Evolutionary conservation across 73 alveolate genomes (phyloP), one percentile per base, ranked within the genome.

Genomic region (Paramecium octaurelia): DNA sequence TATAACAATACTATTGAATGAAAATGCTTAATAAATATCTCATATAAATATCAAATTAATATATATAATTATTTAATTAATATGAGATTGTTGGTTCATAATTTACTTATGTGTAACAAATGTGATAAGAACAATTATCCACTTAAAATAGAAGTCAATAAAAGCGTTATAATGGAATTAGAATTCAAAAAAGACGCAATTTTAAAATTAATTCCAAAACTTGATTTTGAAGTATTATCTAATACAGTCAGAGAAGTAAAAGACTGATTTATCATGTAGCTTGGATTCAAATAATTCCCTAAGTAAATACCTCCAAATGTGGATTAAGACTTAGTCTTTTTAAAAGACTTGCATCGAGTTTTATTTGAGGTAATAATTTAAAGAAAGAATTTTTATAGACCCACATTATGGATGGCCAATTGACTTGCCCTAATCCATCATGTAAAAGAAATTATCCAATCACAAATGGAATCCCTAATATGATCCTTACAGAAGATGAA

Each of bases 31-130:
- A 54, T 54, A 18, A n/a, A 35, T 7, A 38, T 38, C 1, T 38
- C 46, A 38, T 38, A 38, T 35, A 35, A 35, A 35, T 35, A 35
- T 35, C 42, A 54, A 54, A 54, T n/a, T 27, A 27, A 18, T 18
- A 64, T 24, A 64, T 31, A 64, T 23, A 64, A 64, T 27, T 12
- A 64, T 64, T 85, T 46, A 86, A 24, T 64, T 54, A 92, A 27
- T 76, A 92, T 92, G 96, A 88, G 95, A 86, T 86, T 92, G 6
- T 46, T 92, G 76, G 92, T 94, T 14, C 96, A 92, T 38, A 92
- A 92, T 48, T 54, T 92, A 42, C 84, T 92, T 6, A 92, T 90
- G 95, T 92, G 96, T 86, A 92, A 92, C 43, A 59, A 54, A 43
- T 92, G 96, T 57, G 69, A 80, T 27, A 85, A 93, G 85, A 58